Evolutionary conservation across 495 filamentous ascomycete genomes (phyloP).

Genomic region (Hypoxylon intermedium): DNA sequence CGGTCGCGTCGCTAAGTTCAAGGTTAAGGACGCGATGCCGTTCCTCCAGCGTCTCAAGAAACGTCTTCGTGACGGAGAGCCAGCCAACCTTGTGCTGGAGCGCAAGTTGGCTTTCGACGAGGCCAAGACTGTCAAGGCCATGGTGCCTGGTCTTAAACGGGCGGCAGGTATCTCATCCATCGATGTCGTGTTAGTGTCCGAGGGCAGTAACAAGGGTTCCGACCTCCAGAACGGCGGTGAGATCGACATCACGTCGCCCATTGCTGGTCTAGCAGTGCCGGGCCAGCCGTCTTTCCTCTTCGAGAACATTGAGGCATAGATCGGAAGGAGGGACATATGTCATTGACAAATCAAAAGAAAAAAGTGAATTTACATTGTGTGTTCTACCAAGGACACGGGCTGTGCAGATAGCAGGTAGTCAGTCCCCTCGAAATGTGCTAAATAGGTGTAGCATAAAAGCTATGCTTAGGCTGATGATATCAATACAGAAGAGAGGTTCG

Average conservation of each 20-base stretch:
- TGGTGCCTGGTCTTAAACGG: constrained; percentile 59
- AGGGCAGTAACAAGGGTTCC: constrained; percentile 71
- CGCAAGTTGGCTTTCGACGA: constrained; percentile 89
- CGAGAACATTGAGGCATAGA: constrained; percentile 59
- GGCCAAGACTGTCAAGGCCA: constrained; percentile 66
- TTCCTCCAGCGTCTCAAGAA: constrained; percentile 90
- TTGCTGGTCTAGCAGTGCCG: constrained; percentile 76
- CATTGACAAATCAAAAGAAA: background rate
- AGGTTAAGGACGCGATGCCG: constrained; percentile 98
- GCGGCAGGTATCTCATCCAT: constrained; percentile 69
- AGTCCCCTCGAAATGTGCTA: background rate
- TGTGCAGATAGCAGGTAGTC: background rate
- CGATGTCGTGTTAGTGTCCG: constrained; percentile 69
- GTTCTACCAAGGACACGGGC: background rate
- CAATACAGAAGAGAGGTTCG: too few relatives aligned
- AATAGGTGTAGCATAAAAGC: too few relatives aligned
- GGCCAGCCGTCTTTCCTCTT: constrained; percentile 80
- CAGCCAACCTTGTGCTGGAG: constrained; percentile 71
- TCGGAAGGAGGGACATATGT: constrained; percentile 1
- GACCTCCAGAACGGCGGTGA: constrained; percentile 58
- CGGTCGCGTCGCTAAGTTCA: constrained; percentile 76
- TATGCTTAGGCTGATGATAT: too few relatives aligned
- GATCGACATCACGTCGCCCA: constrained; percentile 62
- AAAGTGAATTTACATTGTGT: background rate
- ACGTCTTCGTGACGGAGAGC: constrained; percentile 67